A percentile compares a stretch with the other conserved stretches of the same genome.
Evolutionary conservation across 1,284 basidiomycete species (phyloP).

Genomic region (Phellopilus nigrolimitatus): DNA sequence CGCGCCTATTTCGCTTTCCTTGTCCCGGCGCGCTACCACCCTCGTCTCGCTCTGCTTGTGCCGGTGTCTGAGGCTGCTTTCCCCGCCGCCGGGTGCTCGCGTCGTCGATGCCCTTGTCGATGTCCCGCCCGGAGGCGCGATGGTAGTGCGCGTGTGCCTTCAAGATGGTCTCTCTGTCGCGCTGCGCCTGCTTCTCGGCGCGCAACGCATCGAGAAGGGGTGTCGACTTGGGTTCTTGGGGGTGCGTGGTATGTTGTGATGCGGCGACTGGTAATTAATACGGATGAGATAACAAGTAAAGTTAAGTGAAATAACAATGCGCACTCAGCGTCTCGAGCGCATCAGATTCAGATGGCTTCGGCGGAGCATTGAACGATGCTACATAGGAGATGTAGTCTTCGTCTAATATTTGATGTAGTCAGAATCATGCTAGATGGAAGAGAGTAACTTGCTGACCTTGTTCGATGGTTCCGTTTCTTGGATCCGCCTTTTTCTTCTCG

Average conservation of each 20-base stretch:
- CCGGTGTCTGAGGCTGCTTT: slow-evolving; percentile 35
- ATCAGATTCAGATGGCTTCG: slow-evolving; percentile 48
- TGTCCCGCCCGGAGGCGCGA: no score
- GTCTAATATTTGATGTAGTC: slow-evolving; percentile 41
- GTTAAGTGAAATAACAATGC: slow-evolving; percentile 25
- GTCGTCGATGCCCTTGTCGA: slow-evolving; percentile 24
- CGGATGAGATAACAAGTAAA: slow-evolving; percentile 14
- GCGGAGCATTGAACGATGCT: slow-evolving; percentile 49
- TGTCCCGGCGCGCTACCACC: slow-evolving; percentile 5
- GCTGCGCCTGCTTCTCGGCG: slow-evolving; percentile 68
- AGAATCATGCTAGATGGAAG: background rate
- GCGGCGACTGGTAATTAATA: slow-evolving; percentile 46
- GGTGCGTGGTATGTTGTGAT: slow-evolving; percentile 39
- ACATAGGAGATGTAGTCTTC: slow-evolving; percentile 81
- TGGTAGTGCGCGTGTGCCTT: slow-evolving; percentile 64
- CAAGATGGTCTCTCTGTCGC: slow-evolving; percentile 64
- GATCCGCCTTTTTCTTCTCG: slow-evolving; percentile 70
- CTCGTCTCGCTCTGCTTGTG: slow-evolving; percentile 14
- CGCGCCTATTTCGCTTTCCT: slow-evolving; percentile 13
- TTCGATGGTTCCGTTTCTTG: slow-evolving; percentile 71
- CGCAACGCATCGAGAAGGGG: slow-evolving; percentile 87
- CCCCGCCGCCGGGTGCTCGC: slow-evolving; percentile 49
- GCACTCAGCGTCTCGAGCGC: slow-evolving; percentile 61
- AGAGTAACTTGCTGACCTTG: slow-evolving; percentile 44
- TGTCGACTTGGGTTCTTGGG: slow-evolving; percentile 68